These are phyloP conservation scores for Nitzschia palea DNA, from an alignment of 108 stramenopile genomes.

Conservation along the genomic window DNA sequence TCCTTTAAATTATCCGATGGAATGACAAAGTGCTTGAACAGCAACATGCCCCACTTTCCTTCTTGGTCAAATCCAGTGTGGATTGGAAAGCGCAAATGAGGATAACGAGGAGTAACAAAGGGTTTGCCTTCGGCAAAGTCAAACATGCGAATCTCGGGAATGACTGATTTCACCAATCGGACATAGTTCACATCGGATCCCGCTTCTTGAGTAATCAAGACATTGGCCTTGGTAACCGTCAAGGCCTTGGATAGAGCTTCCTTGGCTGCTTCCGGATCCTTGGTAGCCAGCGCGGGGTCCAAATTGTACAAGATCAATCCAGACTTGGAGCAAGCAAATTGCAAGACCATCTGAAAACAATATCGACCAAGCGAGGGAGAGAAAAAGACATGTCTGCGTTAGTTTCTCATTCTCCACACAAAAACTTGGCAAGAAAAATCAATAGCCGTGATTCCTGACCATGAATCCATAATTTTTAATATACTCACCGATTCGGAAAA, in stretches of 20 bases:
- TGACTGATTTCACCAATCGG: constrained; percentile 57
- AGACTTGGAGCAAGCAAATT: constrained; percentile 90
- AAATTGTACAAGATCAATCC: constrained; percentile 80
- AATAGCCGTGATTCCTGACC: too few relatives aligned
- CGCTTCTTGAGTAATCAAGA: constrained; percentile 81
- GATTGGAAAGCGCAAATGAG: constrained; percentile 77
- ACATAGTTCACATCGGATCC: constrained; percentile 84
- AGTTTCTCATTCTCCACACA: too few relatives aligned
- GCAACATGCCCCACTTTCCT: constrained; percentile 78
- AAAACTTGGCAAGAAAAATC: too few relatives aligned
- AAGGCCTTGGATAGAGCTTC: constrained; percentile 67
- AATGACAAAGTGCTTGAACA: constrained; percentile 70
- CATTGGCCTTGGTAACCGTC: constrained; percentile 79
- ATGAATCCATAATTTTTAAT: too few relatives aligned
- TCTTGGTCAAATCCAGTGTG: constrained; percentile 87
- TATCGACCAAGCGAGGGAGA: too few relatives aligned
- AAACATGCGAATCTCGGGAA: constrained; percentile 82
- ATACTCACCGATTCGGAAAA: constrained; percentile 88
- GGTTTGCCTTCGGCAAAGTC: constrained; percentile 78
- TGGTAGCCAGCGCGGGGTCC: constrained; percentile 70
- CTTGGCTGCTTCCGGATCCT: constrained; percentile 62
- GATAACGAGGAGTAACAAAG: constrained; percentile 85
- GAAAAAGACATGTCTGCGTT: too few relatives aligned
- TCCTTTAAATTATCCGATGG: constrained; percentile 53
- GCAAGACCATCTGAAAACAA: constrained; percentile 75